Conservation (phyloP, 495 filamentous ascomycete species). For the Astrothelium subdiscretum region DNA sequence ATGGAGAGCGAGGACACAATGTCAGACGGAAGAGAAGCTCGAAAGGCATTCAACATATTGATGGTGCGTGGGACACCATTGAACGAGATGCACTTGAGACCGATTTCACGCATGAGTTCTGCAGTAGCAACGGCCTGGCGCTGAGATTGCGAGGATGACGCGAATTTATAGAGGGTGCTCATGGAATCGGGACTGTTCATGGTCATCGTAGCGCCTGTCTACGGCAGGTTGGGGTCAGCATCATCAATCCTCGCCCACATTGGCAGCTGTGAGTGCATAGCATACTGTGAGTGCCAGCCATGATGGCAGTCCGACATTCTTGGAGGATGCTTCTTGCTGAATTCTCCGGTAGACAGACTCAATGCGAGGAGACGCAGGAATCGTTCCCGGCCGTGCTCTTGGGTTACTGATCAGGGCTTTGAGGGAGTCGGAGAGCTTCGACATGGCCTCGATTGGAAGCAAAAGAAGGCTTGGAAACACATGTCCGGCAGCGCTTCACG, state of each 20-base stretch:
- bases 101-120: conserved; percentile 68
- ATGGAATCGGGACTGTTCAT: conserved; percentile 62
- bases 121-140: conserved; percentile 43
- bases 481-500: no score
- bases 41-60: conserved; percentile 62
- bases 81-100: conserved; percentile 73
- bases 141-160: conserved; percentile 26
- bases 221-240: conserved; percentile 4
- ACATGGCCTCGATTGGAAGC: conserved; percentile 37
- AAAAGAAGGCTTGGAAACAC: background rate
- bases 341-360: conserved; percentile 48
- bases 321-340: conserved; percentile 38
- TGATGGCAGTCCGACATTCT: conserved; percentile 45
- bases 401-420: conserved; percentile 63
- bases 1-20: conserved; percentile 36
- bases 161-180: conserved; percentile 40
- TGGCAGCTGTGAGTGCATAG: background rate
- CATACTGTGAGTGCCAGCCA: conserved; percentile 56
- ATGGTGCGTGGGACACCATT: conserved; percentile 72
- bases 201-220: conserved; percentile 64
- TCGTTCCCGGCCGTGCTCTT: conserved; percentile 52
- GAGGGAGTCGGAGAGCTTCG: conserved; percentile 52
- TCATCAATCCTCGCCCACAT: conserved; percentile 5
- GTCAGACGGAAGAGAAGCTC: conserved; percentile 37
- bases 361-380: conserved; percentile 51